Percentiles rank a stretch among this genome's conserved stretches.
Evolutionary conservation across 2,329 filamentous ascomycete species (phyloP).

Genomic region (Immersiporthe knoxdaviesiana): DNA sequence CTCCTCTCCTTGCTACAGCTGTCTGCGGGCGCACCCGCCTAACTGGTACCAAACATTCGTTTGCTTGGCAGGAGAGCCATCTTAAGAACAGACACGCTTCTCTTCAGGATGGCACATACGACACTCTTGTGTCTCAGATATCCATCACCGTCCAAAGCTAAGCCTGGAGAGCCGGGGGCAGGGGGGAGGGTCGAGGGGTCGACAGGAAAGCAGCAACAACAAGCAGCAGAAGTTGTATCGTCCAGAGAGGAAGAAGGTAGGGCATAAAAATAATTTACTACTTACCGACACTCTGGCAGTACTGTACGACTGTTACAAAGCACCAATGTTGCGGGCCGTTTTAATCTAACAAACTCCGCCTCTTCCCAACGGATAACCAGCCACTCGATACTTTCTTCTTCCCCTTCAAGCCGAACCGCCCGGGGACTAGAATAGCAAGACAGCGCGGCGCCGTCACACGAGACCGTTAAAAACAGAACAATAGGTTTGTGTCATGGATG

Average conservation of each 20-base stretch:
- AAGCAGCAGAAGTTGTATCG: not conserved
- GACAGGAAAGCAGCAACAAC: not conserved
- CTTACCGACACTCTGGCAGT: not conserved
- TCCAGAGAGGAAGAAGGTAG: too few species aligned
- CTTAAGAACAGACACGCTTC: not conserved
- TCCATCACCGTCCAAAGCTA: not conserved
- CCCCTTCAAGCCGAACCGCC: not conserved
- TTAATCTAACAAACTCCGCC: not conserved
- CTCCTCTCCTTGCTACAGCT: not conserved
- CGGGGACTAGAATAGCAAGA: not conserved
- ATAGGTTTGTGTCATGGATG: not conserved
- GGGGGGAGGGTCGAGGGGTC: not conserved
- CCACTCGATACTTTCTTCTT: not conserved
- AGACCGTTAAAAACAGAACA: not conserved
- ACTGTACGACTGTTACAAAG: not conserved
- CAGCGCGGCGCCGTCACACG: not conserved
- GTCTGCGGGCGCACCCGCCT: not conserved
- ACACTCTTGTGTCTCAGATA: not conserved
- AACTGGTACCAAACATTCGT: not conserved
- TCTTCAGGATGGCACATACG: not conserved
- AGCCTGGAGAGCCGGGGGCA: too few species aligned
- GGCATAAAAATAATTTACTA: too few species aligned
- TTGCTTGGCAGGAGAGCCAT: not conserved
- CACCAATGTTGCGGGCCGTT: not conserved
- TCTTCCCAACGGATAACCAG: not conserved